Base-by-base conservation (phyloP, 345 rosid genomes). In the Hypericum androsaemum region DNA sequence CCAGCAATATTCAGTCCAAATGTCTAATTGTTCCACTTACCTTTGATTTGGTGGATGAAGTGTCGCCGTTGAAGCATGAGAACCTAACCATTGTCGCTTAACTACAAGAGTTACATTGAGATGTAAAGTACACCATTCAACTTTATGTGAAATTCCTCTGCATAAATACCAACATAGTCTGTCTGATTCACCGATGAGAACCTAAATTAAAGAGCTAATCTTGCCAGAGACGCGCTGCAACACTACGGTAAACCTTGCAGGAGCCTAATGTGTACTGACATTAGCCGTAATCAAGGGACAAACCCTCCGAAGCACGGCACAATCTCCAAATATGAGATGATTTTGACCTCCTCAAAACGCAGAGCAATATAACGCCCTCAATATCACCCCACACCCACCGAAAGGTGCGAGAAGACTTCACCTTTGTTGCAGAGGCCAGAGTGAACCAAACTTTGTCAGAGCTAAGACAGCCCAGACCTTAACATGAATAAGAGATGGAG, bases 201-300 rank as follows among this genome's bases (percentile, higher is more conserved):
- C 65, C 56, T 50, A 64, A 70, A 64, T 50, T 59, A 40, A 60
- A 56, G 47, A 60, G 41, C 63, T 59, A 57, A 50, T 13, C 51
- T 44, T 58, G 50, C 59, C 43, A 57, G 53, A 13, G 57, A 47
- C 39, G 44, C 60, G 47, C 8, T 14, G 58, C 35, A 64, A 65
- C 4, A 28, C 50, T 55, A 57, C 39, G 40, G 55, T 49, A 55
- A 58, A 78, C 58, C 54, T 74, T 52, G 47, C 0, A 41, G 58
- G 70, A 41, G 47, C 38, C 65, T 60, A 56, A 68, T 56, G 17
- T 58, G 56, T 1, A 15, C 50, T 5, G 47, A 61, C 61, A 68
- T 88, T 88, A 94, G 94, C 99, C 99, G 62, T 88, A 94, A 82
- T 94, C 97, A 68, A 85, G 89, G 0, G 86, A 80, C 56, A 86